phyloP scores from a whole-genome alignment of 2,329 filamentous ascomycete genomes.

The Fusarium tuaranense region DNA sequence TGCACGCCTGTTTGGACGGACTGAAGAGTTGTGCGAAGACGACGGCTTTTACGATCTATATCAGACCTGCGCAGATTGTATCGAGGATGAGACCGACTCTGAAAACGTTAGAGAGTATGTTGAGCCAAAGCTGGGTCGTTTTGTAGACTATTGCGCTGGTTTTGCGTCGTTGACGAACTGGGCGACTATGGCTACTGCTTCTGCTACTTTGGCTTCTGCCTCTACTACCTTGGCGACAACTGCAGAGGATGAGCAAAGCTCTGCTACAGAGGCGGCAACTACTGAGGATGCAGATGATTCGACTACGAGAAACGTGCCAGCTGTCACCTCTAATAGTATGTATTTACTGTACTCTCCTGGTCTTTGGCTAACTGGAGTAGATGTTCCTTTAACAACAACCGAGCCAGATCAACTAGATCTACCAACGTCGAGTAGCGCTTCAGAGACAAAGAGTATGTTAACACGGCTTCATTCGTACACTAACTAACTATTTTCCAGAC shows the following conservation, averaged over 20 bases:
- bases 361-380: neutral
- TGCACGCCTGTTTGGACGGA: neutral
- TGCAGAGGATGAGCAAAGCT: neutral
- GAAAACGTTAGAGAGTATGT: neutral
- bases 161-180: neutral
- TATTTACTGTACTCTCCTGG: neutral
- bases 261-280: neutral
- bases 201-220: neutral
- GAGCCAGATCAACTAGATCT: neutral
- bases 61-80: neutral
- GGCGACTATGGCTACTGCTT: neutral
- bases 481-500: neutral
- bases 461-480: neutral
- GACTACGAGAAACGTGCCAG: neutral
- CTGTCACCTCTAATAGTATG: neutral
- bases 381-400: neutral
- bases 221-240: neutral
- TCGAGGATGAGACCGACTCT: neutral
- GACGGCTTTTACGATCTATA: neutral
- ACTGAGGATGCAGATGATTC: neutral
- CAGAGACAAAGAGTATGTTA: neutral
- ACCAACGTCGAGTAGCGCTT: neutral
- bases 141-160: neutral
- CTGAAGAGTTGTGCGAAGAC: neutral
- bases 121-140: neutral